Evolutionary conservation across 495 filamentous ascomycete genomes (phyloP).

Genomic region (Talaromyces nanjingensis): DNA sequence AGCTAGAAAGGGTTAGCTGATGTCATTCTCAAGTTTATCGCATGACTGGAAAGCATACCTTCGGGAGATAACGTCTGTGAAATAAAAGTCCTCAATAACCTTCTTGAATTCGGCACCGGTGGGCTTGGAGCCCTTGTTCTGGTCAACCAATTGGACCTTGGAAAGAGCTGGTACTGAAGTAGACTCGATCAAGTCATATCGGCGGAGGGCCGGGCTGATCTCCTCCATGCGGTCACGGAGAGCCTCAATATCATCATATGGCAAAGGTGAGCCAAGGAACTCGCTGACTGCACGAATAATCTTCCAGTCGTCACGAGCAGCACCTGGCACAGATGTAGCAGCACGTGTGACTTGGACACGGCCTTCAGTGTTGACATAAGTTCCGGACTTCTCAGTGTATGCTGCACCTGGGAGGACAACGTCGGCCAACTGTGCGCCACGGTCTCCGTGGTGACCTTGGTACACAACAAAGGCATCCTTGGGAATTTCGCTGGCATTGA

Average conservation of each 20-base stretch:
- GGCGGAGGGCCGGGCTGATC: conserved; percentile 78
- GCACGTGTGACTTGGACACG: conserved; percentile 87
- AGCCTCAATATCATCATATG: conserved; percentile 84
- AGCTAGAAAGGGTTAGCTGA: conserved; percentile 48
- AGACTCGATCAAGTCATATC: conserved; percentile 86
- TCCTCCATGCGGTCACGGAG: conserved; percentile 91
- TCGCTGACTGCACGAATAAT: conserved; percentile 88
- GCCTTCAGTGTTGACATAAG: conserved; percentile 96
- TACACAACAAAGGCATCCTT: conserved; percentile 95
- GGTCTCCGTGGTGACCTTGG: conserved; percentile 95
- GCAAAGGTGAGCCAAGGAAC: conserved; percentile 78
- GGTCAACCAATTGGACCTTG: conserved; percentile 89
- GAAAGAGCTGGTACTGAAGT: conserved; percentile 61
- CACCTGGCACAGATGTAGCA: conserved; percentile 78
- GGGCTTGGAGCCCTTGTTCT: conserved; percentile 77
- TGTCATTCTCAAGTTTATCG: neutral
- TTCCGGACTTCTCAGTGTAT: conserved; percentile 96
- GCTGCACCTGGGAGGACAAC: conserved; percentile 89
- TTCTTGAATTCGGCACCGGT: conserved; percentile 64
- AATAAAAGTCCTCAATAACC: conserved; percentile 91
- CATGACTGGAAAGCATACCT: conserved; percentile 49
- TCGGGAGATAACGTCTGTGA: conserved; percentile 92
- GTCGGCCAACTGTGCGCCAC: conserved; percentile 86
- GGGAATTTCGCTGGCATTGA: conserved; percentile 70
- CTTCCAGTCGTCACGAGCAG: conserved; percentile 95